A percentile compares a stretch with the other conserved stretches of the same genome.
Conservation (phyloP, 371 early-diverging fungal species). For the Mucor saturninus region DNA sequence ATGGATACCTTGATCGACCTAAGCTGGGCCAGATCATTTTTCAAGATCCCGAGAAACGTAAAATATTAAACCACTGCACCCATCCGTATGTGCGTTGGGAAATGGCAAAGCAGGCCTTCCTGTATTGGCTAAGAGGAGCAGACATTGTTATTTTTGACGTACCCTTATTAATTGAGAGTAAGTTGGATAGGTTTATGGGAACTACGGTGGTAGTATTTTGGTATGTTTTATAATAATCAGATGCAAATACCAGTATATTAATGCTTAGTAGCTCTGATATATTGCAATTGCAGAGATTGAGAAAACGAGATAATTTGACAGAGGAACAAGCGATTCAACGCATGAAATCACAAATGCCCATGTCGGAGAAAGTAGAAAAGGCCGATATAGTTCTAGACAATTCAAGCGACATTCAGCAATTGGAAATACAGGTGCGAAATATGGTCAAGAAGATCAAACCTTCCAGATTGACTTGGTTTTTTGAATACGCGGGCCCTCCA, state of each 20-base stretch:
- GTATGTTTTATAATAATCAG: conserved; percentile 38
- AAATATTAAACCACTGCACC: conserved; percentile 78
- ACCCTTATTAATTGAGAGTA: conserved; percentile 88
- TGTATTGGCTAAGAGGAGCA: conserved; percentile 71
- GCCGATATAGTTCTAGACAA: conserved; percentile 91
- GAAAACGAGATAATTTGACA: conserved; percentile 70
- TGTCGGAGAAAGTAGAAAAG: conserved; percentile 72
- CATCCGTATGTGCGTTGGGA: conserved; percentile 87
- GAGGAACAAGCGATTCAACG: conserved; percentile 72
- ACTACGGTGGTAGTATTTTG: conserved; percentile 82
- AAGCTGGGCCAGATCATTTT: conserved; percentile 86
- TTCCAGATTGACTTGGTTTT: conserved; percentile 41
- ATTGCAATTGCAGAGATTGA: conserved; percentile 77
- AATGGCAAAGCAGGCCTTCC: conserved; percentile 74
- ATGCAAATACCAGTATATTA: too few relatives aligned
- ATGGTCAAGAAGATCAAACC: conserved; percentile 53
- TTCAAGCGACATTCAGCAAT: conserved; percentile 65
- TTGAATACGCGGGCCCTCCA: conserved; percentile 51
- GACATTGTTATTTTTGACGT: conserved; percentile 87
- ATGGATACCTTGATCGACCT: conserved; percentile 70
- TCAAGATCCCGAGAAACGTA: conserved; percentile 70
- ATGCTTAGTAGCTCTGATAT: conserved; percentile 63
- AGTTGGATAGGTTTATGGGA: conserved; percentile 74
- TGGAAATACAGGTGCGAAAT: conserved; percentile 66
- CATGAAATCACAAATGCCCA: conserved; percentile 83